Percentiles rank a stretch among this genome's conserved stretches.
Evolutionary conservation across 495 filamentous ascomycete species (phyloP).

Genomic region (Pyrenula aspistea): DNA sequence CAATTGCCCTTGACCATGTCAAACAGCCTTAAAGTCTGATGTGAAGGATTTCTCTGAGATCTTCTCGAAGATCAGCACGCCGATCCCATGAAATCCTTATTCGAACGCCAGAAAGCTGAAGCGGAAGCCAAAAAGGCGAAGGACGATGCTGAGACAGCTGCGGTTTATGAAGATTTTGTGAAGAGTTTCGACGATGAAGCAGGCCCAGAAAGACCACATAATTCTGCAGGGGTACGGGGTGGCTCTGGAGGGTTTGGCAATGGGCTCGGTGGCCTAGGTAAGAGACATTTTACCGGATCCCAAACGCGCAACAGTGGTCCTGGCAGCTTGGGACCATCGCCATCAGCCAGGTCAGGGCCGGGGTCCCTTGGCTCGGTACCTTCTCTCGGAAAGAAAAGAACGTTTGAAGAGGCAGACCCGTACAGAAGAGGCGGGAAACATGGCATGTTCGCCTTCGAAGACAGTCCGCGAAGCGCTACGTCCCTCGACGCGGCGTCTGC

Average conservation of each 20-base stretch:
- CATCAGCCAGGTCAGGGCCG: slow-evolving; percentile 17
- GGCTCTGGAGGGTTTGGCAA: slow-evolving; percentile 25
- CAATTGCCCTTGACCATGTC: too few species aligned
- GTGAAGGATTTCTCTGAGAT: slow-evolving; percentile 69
- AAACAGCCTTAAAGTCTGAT: slow-evolving; percentile 32
- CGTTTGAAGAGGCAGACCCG: slow-evolving; percentile 17
- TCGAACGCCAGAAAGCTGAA: slow-evolving; percentile 86
- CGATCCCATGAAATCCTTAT: slow-evolving; percentile 74
- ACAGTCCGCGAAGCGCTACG: slow-evolving; percentile 23
- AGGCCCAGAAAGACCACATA: slow-evolving; percentile 11
- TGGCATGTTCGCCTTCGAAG: slow-evolving; percentile 45
- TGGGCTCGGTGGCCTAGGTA: slow-evolving; percentile 31
- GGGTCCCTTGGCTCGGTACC: background rate
- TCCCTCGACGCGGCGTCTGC: slow-evolving; percentile 25
- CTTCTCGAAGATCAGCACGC: slow-evolving; percentile 68
- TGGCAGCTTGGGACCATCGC: slow-evolving; percentile 59
- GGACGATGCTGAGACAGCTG: slow-evolving; percentile 81
- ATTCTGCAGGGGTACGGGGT: background rate
- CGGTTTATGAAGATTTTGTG: slow-evolving; percentile 82
- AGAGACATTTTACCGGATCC: slow-evolving; percentile 43
- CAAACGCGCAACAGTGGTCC: slow-evolving; percentile 54
- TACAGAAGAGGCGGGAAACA: slow-evolving; percentile 18
- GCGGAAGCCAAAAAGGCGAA: slow-evolving; percentile 82
- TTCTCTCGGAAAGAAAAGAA: slow-evolving; percentile 23
- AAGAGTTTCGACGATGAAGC: slow-evolving; percentile 77